Percentiles rank a stretch among this genome's conserved stretches.
Conservation (phyloP, 192 early-diverging fungal species). For the Backusella liffmaniae region DNA sequence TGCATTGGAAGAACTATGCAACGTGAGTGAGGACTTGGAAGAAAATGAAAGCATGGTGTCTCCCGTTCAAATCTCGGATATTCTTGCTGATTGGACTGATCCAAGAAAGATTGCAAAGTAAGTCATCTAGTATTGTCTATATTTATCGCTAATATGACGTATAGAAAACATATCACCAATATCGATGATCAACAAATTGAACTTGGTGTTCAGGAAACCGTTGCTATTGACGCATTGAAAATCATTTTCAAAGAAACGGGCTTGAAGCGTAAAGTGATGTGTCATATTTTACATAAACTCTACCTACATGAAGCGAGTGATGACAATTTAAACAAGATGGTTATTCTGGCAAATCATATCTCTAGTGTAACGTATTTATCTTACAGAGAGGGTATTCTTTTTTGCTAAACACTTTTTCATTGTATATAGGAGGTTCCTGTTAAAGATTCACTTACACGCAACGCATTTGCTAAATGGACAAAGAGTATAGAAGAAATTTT, state of each 20-base stretch:
- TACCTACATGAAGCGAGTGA: slow-evolving; percentile 46
- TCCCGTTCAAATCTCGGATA: slow-evolving; percentile 65
- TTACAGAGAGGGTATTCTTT: not conserved
- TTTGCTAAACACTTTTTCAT: not conserved
- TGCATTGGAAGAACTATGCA: slow-evolving; percentile 35
- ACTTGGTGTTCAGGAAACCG: slow-evolving; percentile 47
- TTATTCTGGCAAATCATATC: slow-evolving; percentile 36
- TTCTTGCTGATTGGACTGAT: slow-evolving; percentile 78
- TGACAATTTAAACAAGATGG: slow-evolving; percentile 36
- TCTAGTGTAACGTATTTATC: slow-evolving; percentile 36
- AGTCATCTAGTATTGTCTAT: slow-evolving; percentile 13
- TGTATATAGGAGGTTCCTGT: slow-evolving; percentile 11
- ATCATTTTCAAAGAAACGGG: slow-evolving; percentile 40
- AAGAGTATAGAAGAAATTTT: not conserved
- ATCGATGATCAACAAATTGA: slow-evolving; percentile 38
- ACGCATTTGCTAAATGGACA: not conserved
- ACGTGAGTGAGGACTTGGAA: slow-evolving; percentile 28
- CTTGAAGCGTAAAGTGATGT: slow-evolving; percentile 53
- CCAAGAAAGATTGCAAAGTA: slow-evolving; percentile 63
- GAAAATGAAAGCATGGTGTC: slow-evolving; percentile 49
- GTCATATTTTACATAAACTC: slow-evolving; percentile 60
- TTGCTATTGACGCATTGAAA: slow-evolving; percentile 70
- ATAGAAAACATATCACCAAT: slow-evolving; percentile 25
- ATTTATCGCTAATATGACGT: no score
- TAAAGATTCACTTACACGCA: slow-evolving; percentile 8